Conservation (phyloP, 768 basidiomycete genomes). For the Asterophora parasitica region DNA sequence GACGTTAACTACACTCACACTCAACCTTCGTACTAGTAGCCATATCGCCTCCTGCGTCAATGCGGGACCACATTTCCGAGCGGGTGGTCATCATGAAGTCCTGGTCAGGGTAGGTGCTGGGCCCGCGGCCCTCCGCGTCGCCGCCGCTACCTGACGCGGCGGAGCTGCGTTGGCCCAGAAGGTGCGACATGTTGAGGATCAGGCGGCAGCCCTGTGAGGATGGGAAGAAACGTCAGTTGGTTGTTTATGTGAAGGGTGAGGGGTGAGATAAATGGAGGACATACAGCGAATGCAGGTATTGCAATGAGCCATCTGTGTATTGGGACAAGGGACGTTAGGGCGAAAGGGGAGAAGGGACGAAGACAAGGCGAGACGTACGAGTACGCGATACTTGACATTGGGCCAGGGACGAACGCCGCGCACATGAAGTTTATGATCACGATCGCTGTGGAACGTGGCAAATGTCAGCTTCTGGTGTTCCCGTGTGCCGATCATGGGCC, state of each 20-base stretch:
- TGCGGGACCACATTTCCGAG: not conserved
- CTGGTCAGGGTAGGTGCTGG: not conserved
- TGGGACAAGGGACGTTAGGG: not conserved
- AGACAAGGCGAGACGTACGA: not conserved
- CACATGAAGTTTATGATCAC: not conserved
- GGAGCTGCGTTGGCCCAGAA: not conserved
- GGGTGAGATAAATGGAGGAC: not conserved
- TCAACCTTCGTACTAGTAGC: too few species aligned
- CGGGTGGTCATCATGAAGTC: constrained; percentile 1
- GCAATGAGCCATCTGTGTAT: not conserved
- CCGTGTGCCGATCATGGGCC: too few species aligned
- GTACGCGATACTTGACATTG: not conserved
- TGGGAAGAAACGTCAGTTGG: not conserved
- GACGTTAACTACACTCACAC: too few species aligned
- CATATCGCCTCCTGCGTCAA: too few species aligned
- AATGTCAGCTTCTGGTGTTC: not conserved
- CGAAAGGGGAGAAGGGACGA: too few species aligned
- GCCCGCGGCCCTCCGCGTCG: not conserved
- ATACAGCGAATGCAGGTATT: not conserved
- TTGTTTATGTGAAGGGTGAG: too few species aligned
- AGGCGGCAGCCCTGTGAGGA: constrained; percentile 1
- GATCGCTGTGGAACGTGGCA: not conserved
- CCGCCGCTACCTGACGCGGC: too few species aligned
- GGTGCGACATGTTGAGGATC: constrained; percentile 2
- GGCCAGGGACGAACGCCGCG: not conserved